Evolutionary conservation across 306 rosid genomes (phyloP), one percentile per base, ranked within the genome.

Genomic region (Prunus mume): DNA sequence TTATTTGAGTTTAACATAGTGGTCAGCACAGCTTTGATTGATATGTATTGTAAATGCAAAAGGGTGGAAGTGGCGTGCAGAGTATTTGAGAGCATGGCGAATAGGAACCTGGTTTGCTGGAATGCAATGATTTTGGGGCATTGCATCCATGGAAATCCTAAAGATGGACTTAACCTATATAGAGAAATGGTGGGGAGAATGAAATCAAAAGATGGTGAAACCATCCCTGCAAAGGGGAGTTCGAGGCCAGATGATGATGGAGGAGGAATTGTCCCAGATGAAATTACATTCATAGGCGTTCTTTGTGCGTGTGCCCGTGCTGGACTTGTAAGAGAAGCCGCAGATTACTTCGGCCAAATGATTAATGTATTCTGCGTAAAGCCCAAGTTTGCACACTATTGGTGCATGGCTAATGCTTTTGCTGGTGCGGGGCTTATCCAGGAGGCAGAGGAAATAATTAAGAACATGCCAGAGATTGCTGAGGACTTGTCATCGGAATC

Each of bases 241-340:
- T 15, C n/a, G 20, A 66, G 63, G 34, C 75, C 55, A 46, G 74
- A 63, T 69, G 74, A 73, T 63, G 76, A 75, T 54, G 24, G 32
- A 68, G 74, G 15, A 12, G 83, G 72, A 65, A 73, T 87, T 12
- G 25, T 76, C 41, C 96, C 96, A 1, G 92, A 93, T 86, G 88
- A 85, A 82, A 80, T 87, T 41, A 89, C 93, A 65, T 93, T 87
- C 47, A 75, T 89, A 1, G 97, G 96, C 14, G 66, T 89, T 73
- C 84, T 90, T 8, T 90, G 93, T 38, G 96, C 96, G 22, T 93
- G 96, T 76, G 89, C 97, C n/a, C 85, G 93, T 67, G 81, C 87
- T 2, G 88, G 84, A 77, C 54, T 84, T 68, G 80, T 93, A 74
- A 46, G 51, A 10, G 85, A 87, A 78, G 96, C 91, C 2, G 74